phyloP scores from a whole-genome alignment of 495 filamentous ascomycete genomes.

The Podospora pseudocomata region DNA sequence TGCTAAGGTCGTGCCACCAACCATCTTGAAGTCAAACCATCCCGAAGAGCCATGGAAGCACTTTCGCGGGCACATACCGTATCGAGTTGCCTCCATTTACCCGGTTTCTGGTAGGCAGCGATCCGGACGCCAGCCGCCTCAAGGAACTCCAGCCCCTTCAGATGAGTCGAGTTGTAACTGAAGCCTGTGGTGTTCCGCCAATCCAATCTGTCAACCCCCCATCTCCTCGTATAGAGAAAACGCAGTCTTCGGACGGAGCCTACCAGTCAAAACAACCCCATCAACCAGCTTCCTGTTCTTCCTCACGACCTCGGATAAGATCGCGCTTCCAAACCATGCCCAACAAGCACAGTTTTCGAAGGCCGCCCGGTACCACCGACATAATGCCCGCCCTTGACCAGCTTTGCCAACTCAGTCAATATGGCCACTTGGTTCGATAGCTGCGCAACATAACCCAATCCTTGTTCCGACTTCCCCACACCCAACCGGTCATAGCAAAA shows the following conservation, averaged over 20 bases:
- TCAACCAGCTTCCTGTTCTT: not conserved
- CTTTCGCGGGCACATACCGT: not conserved
- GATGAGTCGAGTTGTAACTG: constrained; percentile 23
- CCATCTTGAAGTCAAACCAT: not conserved
- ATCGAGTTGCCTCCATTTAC: not conserved
- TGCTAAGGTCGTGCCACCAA: not conserved
- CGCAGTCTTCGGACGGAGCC: not conserved
- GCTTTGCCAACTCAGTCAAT: constrained; percentile 21
- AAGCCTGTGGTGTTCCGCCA: constrained; percentile 4
- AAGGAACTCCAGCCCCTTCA: constrained; percentile 14
- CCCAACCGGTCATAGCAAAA: constrained; percentile 58
- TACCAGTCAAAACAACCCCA: not conserved
- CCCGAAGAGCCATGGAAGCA: not conserved
- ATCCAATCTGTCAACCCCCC: not conserved
- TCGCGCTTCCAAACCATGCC: not conserved
- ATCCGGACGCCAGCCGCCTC: constrained; percentile 13
- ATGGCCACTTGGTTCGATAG: constrained; percentile 27
- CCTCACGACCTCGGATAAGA: not conserved
- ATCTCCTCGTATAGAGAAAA: not conserved
- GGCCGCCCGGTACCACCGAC: constrained; percentile 11
- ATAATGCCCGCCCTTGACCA: constrained; percentile 30
- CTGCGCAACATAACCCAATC: constrained; percentile 32
- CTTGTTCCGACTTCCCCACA: constrained; percentile 48
- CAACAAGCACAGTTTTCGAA: not conserved
- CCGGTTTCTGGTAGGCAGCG: not conserved